Percentiles rank a stretch among this genome's conserved stretches.
Evolutionary conservation across 1,284 basidiomycete genomes (phyloP).

Genomic region (Pulchroboletus neoregius): DNA sequence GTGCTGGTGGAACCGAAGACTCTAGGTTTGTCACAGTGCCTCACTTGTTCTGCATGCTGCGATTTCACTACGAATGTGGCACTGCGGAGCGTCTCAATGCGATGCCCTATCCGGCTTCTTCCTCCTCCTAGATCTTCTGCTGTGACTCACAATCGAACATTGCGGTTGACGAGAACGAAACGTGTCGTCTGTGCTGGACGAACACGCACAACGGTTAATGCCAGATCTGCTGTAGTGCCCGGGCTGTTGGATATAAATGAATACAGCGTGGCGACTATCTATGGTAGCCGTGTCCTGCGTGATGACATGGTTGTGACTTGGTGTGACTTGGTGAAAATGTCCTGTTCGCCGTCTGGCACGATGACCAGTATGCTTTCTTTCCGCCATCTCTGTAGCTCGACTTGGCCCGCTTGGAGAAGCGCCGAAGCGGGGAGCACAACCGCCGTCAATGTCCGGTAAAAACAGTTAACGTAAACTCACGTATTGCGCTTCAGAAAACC

Average conservation of each 20-base stretch:
- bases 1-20: constrained; percentile 8
- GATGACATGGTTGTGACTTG: constrained; percentile 1
- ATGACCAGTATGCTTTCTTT: too few species aligned
- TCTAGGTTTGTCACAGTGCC: constrained; percentile 21
- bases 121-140: constrained; percentile 10
- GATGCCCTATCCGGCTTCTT: constrained; percentile 13
- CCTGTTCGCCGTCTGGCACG: too few species aligned
- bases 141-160: constrained; percentile 12
- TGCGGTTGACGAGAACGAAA: constrained; percentile 12
- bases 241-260: too few species aligned
- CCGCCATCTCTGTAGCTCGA: too few species aligned
- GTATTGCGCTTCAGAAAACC: constrained; percentile 31
- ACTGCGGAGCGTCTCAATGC: constrained; percentile 12
- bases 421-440: constrained; percentile 4
- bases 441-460: constrained; percentile 13
- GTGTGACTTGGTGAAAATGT: not conserved
- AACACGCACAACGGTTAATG: constrained; percentile 7
- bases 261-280: too few species aligned
- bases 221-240: constrained; percentile 9
- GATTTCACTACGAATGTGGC: constrained; percentile 15
- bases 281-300: too few species aligned
- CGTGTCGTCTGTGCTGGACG: constrained; percentile 13
- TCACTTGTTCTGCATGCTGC: constrained; percentile 31
- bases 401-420: not conserved
- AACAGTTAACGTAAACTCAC: constrained; percentile 31